Evolutionary conservation across 2,329 filamentous ascomycete genomes (phyloP), one percentile per base, ranked within the genome.

Genomic region (Botrytis pseudocinerea): DNA sequence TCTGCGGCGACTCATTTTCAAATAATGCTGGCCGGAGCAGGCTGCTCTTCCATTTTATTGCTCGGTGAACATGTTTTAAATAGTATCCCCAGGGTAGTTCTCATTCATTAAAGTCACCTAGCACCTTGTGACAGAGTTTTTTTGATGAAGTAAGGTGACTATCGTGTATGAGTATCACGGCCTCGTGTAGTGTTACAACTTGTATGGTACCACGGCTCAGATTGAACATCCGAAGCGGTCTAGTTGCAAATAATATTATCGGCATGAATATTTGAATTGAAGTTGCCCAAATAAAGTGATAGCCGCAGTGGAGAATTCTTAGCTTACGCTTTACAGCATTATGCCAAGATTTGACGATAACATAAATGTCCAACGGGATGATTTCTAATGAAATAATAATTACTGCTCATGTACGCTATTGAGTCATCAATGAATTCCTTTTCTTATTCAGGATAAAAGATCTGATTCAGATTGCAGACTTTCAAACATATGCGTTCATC

Each of bases 261-360:
- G 35, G 51, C 51, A 69, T 32, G 32, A 25, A 32, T 25, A 57
- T n/a, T 28, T 28, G 8, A 40, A 54, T 28, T 42, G 8, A 42
- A 32, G 20, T 57, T 57, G 38, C 42, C 18, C 16, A 32, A 5
- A 69, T 32, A 59, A 6, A 57, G 16, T 57, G 38, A 38, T 57
- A 28, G 6, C 40, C 4, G 8, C 2, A 22, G 38, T 28, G 18
- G 18, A 57, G n/a, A 57, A 42, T 32, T 69, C n/a, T 22, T 18
- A 32, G 38, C 38, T 42, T 6, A 42, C 38, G 10, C 51, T 20
- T 44, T n/a, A n/a, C n/a, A 42, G 40, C 18, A 57, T 69, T 7
- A 32, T 59, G 65, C 48, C 35, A 57, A 69, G 48, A 69, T 20
- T 6, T 57, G n/a, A 57, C 38, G 48, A 68, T 32, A 42, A 69